Evolutionary conservation across 2,329 filamentous ascomycete genomes (phyloP), one percentile per base, ranked within the genome.

Genomic region (Paraphaeosphaeria sporulosa): DNA sequence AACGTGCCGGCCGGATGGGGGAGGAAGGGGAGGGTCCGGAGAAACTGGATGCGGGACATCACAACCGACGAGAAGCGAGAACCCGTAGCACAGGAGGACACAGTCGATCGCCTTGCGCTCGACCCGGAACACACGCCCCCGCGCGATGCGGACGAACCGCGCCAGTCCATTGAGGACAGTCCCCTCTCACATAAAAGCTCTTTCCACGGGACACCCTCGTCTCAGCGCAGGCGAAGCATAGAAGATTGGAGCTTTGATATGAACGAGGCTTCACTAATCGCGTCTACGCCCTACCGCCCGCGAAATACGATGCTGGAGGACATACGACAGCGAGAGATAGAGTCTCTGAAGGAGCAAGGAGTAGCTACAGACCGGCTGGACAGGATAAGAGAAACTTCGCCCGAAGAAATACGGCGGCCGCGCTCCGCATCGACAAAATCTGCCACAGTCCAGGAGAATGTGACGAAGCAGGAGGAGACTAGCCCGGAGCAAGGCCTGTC

Each of bases 1-100:
- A 79, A 80, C 38, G 70, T 79, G 59, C 83, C 82, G 40, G 68
- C 75, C 43, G 71, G 78, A 63, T 84, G 83, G 82, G 82, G 81
- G n/a, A 70, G 80, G 57, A 83, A 81, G 67, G 78, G 73, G 27
- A 77, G 78, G 57, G 67, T 73, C 10, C 74, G 69, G 48, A 72
- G 73, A 25, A 74, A 80, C 61, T 83, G 81, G 81, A 71, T 82
- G 67, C 68, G 77, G n/a, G 69, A 74, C 44, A 78, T 80, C 54
- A 74, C 69, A 10, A 58, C 67, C 17, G 71, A 72, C 2, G 67
- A 70, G 19, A 74, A 63, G 59, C 65, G 50, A 62, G 61, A 34
- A 64, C 42, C 65, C 9, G 56, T 68, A 23, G 56, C 55, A 55
- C 66, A 63, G 54, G 70, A 74, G 19, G 63, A 69, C 23, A 64